Evolutionary conservation across 2,329 filamentous ascomycete species (phyloP).

Genomic region (Monosporascus sp.): DNA sequence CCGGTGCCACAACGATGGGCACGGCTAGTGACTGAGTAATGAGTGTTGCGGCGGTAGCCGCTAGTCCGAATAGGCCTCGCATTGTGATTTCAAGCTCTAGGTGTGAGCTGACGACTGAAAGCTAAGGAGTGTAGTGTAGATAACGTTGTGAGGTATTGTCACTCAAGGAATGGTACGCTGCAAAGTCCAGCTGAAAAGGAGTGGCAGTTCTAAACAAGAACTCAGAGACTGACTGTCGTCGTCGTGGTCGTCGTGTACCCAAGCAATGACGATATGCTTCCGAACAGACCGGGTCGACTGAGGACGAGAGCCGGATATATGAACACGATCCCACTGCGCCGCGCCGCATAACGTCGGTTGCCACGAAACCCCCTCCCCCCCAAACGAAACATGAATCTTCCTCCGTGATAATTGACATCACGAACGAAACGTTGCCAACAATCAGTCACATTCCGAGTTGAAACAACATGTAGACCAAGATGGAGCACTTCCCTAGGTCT

Average conservation of each 20-base stretch:
- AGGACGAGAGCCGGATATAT: neutral
- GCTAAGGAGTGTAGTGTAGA: neutral
- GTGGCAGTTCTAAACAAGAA: neutral
- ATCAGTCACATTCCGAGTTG: neutral
- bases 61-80: constrained; percentile 19
- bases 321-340: no score
- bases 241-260: neutral
- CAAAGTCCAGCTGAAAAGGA: neutral
- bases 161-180: neutral
- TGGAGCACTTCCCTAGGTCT: neutral
- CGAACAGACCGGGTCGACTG: no score
- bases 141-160: neutral
- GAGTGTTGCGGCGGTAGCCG: constrained; percentile 16
- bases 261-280: neutral
- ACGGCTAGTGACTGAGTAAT: constrained; percentile 24
- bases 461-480: neutral
- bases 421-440: neutral
- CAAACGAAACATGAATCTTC: neutral
- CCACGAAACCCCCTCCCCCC: no score
- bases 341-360: no score
- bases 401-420: neutral
- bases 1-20: constrained; percentile 26
- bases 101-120: neutral
- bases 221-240: neutral
- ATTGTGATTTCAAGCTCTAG: constrained; percentile 8